A percentile compares a stretch with the other conserved stretches of the same genome.
These are phyloP conservation scores for Arthroderma sp. DNA, from an alignment of 2,329 filamentous ascomycete genomes.

Conservation along the genomic window DNA sequence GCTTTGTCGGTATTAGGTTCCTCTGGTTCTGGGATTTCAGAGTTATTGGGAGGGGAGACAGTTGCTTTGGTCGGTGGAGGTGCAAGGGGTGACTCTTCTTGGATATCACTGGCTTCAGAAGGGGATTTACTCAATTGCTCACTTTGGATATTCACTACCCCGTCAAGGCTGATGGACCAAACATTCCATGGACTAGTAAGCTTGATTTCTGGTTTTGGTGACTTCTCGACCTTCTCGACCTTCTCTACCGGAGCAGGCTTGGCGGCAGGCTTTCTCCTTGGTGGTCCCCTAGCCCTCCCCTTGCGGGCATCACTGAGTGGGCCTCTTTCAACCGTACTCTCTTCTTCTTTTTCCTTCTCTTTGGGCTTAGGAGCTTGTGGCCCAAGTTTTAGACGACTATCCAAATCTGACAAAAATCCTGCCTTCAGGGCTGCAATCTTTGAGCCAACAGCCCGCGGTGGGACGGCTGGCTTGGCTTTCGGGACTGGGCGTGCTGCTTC, in stretches of 20 bases:
- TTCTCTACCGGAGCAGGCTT: conserved; percentile 27
- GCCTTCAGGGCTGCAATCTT: conserved; percentile 89
- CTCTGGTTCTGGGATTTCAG: not conserved
- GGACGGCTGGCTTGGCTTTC: conserved; percentile 74
- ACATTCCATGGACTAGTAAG: conserved; percentile 32
- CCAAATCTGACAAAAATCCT: conserved; percentile 85
- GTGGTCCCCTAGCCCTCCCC: conserved; percentile 75
- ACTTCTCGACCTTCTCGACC: conserved; percentile 19
- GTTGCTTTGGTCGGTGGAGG: not conserved
- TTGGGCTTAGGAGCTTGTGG: conserved; percentile 68
- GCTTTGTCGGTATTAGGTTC: not conserved
- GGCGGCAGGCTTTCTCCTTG: conserved; percentile 55
- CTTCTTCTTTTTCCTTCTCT: conserved; percentile 49
- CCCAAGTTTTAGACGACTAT: conserved; percentile 75
- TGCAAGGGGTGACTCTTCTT: not conserved
- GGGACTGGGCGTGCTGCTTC: conserved; percentile 30
- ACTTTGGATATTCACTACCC: not conserved
- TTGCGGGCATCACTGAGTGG: conserved; percentile 86
- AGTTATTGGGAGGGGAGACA: not conserved
- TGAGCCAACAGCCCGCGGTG: conserved; percentile 61
- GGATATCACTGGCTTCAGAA: not conserved
- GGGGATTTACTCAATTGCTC: not conserved
- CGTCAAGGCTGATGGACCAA: conserved; percentile 27
- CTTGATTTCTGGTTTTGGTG: conserved; percentile 23
- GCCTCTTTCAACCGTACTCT: conserved; percentile 54